Conservation (phyloP, 192 early-diverging fungal genomes). For the Helicostylum pulchrum region DNA sequence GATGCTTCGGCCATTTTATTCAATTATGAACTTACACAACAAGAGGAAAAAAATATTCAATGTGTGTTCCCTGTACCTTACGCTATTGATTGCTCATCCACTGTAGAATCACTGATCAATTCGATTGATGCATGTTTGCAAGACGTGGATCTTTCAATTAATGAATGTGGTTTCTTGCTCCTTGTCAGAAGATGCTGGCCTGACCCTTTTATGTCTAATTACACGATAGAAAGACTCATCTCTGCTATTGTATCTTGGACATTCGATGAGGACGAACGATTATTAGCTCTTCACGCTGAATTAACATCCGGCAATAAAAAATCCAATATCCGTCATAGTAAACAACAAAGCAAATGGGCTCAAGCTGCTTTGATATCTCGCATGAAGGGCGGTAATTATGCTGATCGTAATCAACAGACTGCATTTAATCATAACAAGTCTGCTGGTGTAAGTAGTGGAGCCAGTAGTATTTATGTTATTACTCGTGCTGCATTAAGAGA, state of each 20-base stretch:
- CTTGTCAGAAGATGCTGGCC: conserved; percentile 54
- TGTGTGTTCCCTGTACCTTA: conserved; percentile 51
- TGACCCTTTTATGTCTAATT: conserved; percentile 54
- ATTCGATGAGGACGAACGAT: conserved; percentile 49
- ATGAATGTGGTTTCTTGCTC: conserved; percentile 53
- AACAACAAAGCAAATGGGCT: conserved; percentile 21
- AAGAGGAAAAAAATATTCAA: conserved; percentile 16
- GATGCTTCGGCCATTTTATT: conserved; percentile 46
- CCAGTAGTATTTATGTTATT: conserved; percentile 45
- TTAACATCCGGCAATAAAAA: conserved; percentile 37
- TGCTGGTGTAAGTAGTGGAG: conserved; percentile 28
- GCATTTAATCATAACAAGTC: neutral
- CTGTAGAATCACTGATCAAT: conserved; percentile 51
- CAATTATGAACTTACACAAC: neutral
- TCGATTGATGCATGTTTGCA: conserved; percentile 47
- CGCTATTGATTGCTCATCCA: conserved; percentile 48
- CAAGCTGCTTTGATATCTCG: conserved; percentile 16
- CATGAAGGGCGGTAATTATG: conserved; percentile 8
- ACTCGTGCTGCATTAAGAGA: conserved; percentile 44
- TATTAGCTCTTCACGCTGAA: conserved; percentile 44
- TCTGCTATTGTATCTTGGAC: conserved; percentile 48
- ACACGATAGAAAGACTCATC: conserved; percentile 46
- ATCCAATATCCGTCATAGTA: conserved; percentile 34
- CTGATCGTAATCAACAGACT: conserved; percentile 15
- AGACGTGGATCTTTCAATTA: conserved; percentile 49